A percentile compares a stretch with the other conserved stretches of the same genome.
phyloP scores from a whole-genome alignment of 345 rosid species.

The Rhodamnia rubescens region DNA sequence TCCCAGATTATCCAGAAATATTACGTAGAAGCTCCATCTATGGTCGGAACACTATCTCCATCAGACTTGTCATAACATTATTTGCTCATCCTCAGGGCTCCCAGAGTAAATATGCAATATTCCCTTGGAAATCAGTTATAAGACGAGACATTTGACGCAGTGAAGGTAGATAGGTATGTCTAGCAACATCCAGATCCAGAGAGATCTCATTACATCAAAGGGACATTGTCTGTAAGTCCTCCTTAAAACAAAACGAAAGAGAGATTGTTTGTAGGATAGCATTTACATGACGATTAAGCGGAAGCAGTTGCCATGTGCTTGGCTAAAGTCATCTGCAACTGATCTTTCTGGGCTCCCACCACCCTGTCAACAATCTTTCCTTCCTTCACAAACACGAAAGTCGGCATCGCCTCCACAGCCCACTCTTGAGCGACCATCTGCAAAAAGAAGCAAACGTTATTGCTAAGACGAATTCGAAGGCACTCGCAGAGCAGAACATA shows the following conservation, averaged over 20 bases:
- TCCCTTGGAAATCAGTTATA: not conserved
- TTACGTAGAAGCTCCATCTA: not conserved
- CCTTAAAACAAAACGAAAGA: not conserved
- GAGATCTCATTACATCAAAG: not conserved
- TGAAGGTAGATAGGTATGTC: not conserved
- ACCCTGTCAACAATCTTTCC: constrained; percentile 68
- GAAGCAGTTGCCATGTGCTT: constrained; percentile 45
- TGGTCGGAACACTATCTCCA: not conserved
- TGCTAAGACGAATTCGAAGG: not conserved
- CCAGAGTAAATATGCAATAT: not conserved
- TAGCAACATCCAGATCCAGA: not conserved
- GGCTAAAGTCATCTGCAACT: constrained; percentile 44
- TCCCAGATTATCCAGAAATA: not conserved
- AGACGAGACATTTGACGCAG: not conserved
- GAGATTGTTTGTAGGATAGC: not conserved
- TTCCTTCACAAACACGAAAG: constrained; percentile 57
- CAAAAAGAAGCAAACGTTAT: not conserved
- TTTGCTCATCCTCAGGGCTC: not conserved
- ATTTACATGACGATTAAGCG: constrained; percentile 7
- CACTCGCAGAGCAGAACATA: not conserved
- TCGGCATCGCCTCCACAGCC: constrained; percentile 78
- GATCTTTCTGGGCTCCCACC: constrained; percentile 71
- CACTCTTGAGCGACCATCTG: constrained; percentile 60
- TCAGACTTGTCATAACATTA: not conserved
- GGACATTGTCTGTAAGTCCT: not conserved